These are phyloP conservation scores for Mycena epipterygia DNA, from an alignment of 768 basidiomycete genomes.

Conservation along the genomic window DNA sequence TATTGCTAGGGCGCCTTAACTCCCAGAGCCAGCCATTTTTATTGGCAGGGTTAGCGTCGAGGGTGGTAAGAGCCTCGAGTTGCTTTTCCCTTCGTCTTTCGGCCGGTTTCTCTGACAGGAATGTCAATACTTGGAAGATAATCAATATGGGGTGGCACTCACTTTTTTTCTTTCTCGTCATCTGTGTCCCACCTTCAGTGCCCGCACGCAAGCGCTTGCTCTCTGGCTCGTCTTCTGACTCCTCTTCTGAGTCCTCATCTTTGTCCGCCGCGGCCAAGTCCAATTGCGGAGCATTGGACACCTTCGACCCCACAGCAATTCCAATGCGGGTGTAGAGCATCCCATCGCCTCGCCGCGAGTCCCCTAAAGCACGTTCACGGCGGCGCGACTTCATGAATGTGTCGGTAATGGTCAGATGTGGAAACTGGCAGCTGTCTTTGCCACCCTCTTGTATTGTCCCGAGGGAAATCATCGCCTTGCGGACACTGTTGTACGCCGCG, in stretches of 20 bases:
- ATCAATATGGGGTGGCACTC: neutral
- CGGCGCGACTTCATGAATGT: slow-evolving; percentile 7
- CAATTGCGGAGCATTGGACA: neutral
- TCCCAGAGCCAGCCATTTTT: slow-evolving; percentile 18
- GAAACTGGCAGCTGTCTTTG: neutral
- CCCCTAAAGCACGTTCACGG: neutral
- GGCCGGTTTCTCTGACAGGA: neutral
- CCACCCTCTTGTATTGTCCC: neutral
- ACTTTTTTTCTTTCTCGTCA: neutral
- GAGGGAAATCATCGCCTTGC: neutral
- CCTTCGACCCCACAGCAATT: neutral
- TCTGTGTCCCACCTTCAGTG: neutral
- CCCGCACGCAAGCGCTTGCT: no score
- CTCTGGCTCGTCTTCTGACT: no score
- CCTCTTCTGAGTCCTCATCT: neutral
- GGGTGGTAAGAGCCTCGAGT: neutral
- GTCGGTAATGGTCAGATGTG: neutral
- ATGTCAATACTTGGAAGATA: neutral
- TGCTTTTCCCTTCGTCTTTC: neutral
- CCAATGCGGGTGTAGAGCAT: neutral
- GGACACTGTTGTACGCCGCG: neutral
- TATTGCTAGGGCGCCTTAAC: slow-evolving; percentile 2
- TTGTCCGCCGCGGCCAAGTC: neutral
- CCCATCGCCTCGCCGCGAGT: slow-evolving; percentile 9
- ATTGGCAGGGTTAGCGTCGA: neutral